These are phyloP conservation scores for Graphilbum sp. DNA, from an alignment of 2,329 filamentous ascomycete genomes.

Conservation along the genomic window DNA sequence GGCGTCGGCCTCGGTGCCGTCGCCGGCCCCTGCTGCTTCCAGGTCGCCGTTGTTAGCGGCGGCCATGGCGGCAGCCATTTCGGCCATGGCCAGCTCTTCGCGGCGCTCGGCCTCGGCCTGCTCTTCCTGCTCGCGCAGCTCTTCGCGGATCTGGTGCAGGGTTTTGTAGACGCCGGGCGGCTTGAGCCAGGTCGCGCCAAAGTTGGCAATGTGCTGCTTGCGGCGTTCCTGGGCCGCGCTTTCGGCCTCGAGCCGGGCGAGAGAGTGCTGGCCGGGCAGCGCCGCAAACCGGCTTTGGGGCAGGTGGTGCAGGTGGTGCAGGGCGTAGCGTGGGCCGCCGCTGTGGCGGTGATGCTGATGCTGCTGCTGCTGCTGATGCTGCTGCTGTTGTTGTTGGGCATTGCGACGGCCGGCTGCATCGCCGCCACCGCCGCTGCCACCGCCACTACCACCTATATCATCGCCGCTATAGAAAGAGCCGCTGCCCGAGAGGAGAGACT, in stretches of 20 bases:
- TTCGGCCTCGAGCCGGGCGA: constrained; percentile 57
- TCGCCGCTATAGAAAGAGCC: not conserved
- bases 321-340: constrained; percentile 4
- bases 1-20: constrained; percentile 51
- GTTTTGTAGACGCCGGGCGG: constrained; percentile 83
- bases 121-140: constrained; percentile 76
- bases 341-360: constrained; percentile 13
- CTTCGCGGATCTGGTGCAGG: constrained; percentile 76
- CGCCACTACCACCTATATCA: too few species aligned
- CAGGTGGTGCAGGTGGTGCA: constrained; percentile 7
- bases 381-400: constrained; percentile 1
- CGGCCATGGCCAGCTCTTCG: constrained; percentile 46
- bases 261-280: constrained; percentile 38
- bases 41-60: constrained; percentile 42
- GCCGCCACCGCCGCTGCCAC: constrained; percentile 1
- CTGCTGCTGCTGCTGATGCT: constrained; percentile 7
- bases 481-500: too few species aligned
- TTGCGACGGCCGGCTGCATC: not conserved
- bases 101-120: constrained; percentile 58
- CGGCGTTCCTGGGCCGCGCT: constrained; percentile 63
- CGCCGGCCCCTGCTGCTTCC: constrained; percentile 5
- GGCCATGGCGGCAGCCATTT: constrained; percentile 10
- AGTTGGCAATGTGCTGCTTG: constrained; percentile 68
- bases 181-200: constrained; percentile 78
- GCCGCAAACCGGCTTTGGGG: constrained; percentile 13